These are phyloP conservation scores for Mycena alexandri DNA, from an alignment of 768 basidiomycete genomes.

Conservation along the genomic window DNA sequence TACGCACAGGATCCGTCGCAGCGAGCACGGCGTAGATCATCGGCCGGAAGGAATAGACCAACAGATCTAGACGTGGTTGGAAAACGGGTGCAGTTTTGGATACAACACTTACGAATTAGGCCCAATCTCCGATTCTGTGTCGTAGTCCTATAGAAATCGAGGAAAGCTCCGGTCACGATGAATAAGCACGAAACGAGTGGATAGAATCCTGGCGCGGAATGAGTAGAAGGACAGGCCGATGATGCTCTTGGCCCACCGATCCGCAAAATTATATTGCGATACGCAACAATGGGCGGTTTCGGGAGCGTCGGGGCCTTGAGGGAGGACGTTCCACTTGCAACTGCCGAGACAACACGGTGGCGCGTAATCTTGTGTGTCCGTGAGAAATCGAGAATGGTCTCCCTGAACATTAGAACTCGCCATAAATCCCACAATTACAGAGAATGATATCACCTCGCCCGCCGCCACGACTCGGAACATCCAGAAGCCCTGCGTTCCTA, in stretches of 20 bases:
- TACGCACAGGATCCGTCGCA: slow-evolving; percentile 21
- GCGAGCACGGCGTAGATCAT: slow-evolving; percentile 19
- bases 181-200: slow-evolving; percentile 23
- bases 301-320: background rate
- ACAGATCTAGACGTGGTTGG: slow-evolving; percentile 1
- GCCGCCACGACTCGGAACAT: slow-evolving; percentile 15
- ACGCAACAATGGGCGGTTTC: slow-evolving; percentile 10
- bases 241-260: slow-evolving; percentile 1
- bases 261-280: slow-evolving; percentile 26
- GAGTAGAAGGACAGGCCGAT: background rate
- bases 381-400: background rate
- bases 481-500: slow-evolving; percentile 26
- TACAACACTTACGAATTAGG: background rate
- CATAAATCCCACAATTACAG: slow-evolving; percentile 23
- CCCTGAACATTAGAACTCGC: background rate
- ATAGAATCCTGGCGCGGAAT: slow-evolving; percentile 17
- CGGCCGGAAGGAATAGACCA: slow-evolving; percentile 15
- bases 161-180: slow-evolving; percentile 9
- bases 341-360: background rate
- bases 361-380: background rate
- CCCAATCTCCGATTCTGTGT: slow-evolving; percentile 21
- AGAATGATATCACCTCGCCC: slow-evolving; percentile 19
- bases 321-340: background rate
- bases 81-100: background rate
- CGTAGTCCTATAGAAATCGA: background rate